Percentiles rank a stretch among this genome's conserved stretches.
Evolutionary conservation across 148 eudicot genomes (phyloP).

Genomic region (Fagopyrum esculentum): DNA sequence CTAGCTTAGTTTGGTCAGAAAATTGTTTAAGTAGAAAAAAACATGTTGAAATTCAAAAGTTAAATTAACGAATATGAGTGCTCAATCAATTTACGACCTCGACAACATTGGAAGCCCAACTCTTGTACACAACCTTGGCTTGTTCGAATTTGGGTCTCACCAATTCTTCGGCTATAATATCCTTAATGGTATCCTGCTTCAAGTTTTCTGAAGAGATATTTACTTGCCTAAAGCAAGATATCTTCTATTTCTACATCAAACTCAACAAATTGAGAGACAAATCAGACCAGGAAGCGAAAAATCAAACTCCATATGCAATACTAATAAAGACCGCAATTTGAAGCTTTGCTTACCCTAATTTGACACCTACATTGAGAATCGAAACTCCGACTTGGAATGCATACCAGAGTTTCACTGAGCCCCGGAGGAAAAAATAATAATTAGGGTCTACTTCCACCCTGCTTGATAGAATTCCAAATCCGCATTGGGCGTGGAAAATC

Average conservation of each 20-base stretch:
- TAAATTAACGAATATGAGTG: background rate
- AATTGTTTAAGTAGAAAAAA: background rate
- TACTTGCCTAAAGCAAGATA: conserved; percentile 61
- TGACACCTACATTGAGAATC: conserved; percentile 28
- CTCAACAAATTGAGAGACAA: background rate
- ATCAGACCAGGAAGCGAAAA: background rate
- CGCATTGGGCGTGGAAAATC: conserved; percentile 19
- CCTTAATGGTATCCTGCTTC: conserved; percentile 41
- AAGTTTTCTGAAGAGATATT: conserved; percentile 37
- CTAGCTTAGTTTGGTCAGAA: too few relatives aligned
- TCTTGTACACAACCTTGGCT: conserved; percentile 25
- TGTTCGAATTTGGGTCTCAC: conserved; percentile 35
- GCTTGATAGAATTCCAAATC: conserved; percentile 17
- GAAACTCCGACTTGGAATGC: conserved; percentile 27
- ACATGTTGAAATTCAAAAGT: background rate
- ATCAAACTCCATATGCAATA: background rate
- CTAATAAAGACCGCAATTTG: background rate
- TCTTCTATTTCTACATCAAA: conserved; percentile 50
- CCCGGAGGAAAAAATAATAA: conserved; percentile 17
- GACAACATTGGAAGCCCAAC: conserved; percentile 34
- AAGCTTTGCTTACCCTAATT: conserved; percentile 23
- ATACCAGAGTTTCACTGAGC: conserved; percentile 20
- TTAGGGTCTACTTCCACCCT: conserved; percentile 28
- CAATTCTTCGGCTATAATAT: conserved; percentile 38
- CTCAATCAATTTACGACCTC: conserved; percentile 34